Evolutionary conservation across 129 eudicot species (phyloP), one percentile per base, ranked within the genome.

Genomic region (Flaveria linearis): DNA sequence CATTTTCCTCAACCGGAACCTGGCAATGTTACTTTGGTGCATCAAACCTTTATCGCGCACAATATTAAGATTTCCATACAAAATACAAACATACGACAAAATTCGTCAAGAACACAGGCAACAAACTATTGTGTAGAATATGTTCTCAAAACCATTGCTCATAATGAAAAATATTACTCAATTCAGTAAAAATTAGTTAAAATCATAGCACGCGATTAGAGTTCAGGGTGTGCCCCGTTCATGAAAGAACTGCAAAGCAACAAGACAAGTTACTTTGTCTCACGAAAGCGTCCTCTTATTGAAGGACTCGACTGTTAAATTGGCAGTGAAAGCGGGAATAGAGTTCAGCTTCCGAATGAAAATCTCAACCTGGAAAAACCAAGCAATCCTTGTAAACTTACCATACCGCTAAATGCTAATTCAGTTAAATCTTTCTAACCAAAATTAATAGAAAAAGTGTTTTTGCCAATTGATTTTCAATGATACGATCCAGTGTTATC

Each of bases 291-390:
- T 93, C 50, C 98, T 86, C 87, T 86, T 90, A 74, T 91, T 93
- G 82, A 93, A 93, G 73, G 98, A 93, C 76, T 93, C 98, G 7
- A 93, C 88, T 4, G 98, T 93, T 82, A 93, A 84, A 77, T 93
- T 93, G 74, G 98, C 96, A 20, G 98, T 91, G 80, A 91, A 93
- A 71, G 98, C 98, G 7, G 97, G 98, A 77, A 93, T 84, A 0
- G 97, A 93, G 76, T 91, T 93, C 86, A 93, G 53, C 85, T 91
- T 90, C 64, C 90, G 72, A 56, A 93, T 75, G 73, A 88, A 90
- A 76, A 93, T 87, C 73, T 88, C 98, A 55, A 93, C 92, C 96
- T 93, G 85, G 43, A 82, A 83, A 71, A 67, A 30, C 50, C 50
- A 66, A 66, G 16, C 69, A 30, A 16, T 63, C 18, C 25, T 36